Percentiles rank a stretch among this genome's conserved stretches.
phyloP scores from a whole-genome alignment of 2,329 filamentous ascomycete genomes.

The Sclerotinia glacialis region DNA sequence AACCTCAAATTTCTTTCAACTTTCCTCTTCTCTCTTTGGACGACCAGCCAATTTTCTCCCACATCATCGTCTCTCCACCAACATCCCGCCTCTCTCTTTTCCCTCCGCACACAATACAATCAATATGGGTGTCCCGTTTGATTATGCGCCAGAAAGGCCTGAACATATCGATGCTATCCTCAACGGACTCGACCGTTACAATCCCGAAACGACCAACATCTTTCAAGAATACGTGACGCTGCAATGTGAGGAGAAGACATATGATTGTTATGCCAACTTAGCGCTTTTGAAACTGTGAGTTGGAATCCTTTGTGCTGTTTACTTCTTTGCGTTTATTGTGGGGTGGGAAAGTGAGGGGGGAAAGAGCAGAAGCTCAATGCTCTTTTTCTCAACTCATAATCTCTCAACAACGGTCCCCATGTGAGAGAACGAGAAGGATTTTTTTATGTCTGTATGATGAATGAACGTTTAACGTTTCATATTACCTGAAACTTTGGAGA shows the following conservation, averaged over 20 bases:
- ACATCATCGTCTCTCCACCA: constrained; percentile 13
- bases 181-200: constrained; percentile 96
- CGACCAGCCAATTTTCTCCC: constrained; percentile 18
- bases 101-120: constrained; percentile 1
- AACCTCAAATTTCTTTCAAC: constrained; percentile 21
- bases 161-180: constrained; percentile 91
- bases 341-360: background rate
- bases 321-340: background rate
- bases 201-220: constrained; percentile 88
- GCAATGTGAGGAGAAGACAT: constrained; percentile 92
- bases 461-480: constrained; percentile 85
- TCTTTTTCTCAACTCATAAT: background rate
- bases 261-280: constrained; percentile 95
- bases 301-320: constrained; percentile 23
- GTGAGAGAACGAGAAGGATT: constrained; percentile 22
- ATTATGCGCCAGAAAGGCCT: constrained; percentile 88
- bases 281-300: constrained; percentile 96
- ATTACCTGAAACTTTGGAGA: constrained; percentile 79
- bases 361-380: background rate
- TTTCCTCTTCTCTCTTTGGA: constrained; percentile 17
- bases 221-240: constrained; percentile 93
- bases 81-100: background rate
- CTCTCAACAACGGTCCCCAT: background rate
- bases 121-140: constrained; percentile 52
- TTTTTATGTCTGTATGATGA: constrained; percentile 66